A percentile compares a stretch with the other conserved stretches of the same genome.
Evolutionary conservation across 345 rosid genomes (phyloP).

Genomic region (Corchorus capsularis): DNA sequence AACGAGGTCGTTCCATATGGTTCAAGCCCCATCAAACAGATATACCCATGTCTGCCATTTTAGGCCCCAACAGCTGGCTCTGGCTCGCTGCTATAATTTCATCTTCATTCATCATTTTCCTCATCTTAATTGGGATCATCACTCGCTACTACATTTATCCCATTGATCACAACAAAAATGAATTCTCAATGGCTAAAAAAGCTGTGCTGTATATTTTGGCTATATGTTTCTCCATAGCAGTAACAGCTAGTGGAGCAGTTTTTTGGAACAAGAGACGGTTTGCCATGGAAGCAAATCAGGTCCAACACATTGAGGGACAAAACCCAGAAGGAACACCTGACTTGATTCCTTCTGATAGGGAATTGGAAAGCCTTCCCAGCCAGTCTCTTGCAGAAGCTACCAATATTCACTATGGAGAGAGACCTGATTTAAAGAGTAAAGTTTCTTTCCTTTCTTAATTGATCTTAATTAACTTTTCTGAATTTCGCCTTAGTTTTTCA

Average conservation of each 20-base stretch:
- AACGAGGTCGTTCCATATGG: conserved; percentile 40
- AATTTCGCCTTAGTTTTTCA: not conserved
- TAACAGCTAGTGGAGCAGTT: conserved; percentile 50
- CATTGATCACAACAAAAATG: conserved; percentile 40
- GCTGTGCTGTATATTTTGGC: conserved; percentile 42
- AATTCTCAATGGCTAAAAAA: conserved; percentile 32
- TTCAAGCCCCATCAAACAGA: conserved; percentile 64
- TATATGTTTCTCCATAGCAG: conserved; percentile 46
- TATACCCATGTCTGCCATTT: conserved; percentile 49
- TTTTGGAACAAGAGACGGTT: conserved; percentile 59
- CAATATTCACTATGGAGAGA: conserved; percentile 41
- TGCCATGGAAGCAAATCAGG: conserved; percentile 37
- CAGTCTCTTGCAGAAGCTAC: conserved; percentile 52
- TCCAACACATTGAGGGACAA: conserved; percentile 34
- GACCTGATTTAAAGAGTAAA: conserved; percentile 80
- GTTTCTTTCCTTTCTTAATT: not conserved
- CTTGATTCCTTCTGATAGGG: conserved; percentile 28
- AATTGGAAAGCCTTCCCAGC: conserved; percentile 60
- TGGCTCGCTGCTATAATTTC: conserved; percentile 69
- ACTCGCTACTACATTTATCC: conserved; percentile 60
- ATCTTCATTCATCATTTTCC: conserved; percentile 63
- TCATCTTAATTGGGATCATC: conserved; percentile 56
- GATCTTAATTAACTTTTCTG: not conserved
- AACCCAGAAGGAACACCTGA: conserved; percentile 25
- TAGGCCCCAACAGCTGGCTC: conserved; percentile 78